Base-by-base conservation (phyloP, 2,329 filamentous ascomycete genomes). In the Scleromitrula shiraiana region DNA sequence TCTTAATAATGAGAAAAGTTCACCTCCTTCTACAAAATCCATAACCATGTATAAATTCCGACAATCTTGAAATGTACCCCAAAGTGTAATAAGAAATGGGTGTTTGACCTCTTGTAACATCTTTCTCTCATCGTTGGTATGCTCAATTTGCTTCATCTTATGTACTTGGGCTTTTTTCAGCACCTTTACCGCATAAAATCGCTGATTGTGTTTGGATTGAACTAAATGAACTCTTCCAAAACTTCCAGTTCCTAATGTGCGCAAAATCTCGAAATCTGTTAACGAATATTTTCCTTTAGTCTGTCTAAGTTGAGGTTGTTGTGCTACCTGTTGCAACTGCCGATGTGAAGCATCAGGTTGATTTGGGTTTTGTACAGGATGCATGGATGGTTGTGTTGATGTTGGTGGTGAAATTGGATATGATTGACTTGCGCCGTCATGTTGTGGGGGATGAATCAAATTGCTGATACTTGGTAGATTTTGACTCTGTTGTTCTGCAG, bases 71-170 rank as follows among this genome's bases (percentile, higher is more conserved):
- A 97, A 98, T 8, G 93, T 98, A 50, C 93, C 93, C 93, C 93
- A 98, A 33, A 98, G 75, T 2, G 93, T 98, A 65, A 98, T 93
- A 55, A 98, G 75, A 70, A 98, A 98, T 10, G 93, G 90, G 69
- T 98, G 91, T 68, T 96, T 95, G 66, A 97, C 93, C 66, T 95
- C 86, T 65, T 88, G 87, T 62, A 98, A 72, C 93, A 98, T 98
- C 61, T 80, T 82, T 57, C 93, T 79, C 73, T 98, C 93, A 68
- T 98, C 93, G 64, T 98, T 98, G 58, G 93, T 98, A 71, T 98
- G 93, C 70, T 98, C 93, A 52, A 98, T 89, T 70, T 98, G 93
- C 78, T 98, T 98, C 93, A 98, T 97, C 74, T 95, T 95, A 68
- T 98, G 89, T 46, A 98, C 91, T 70, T 98, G 93, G 41, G 83